Conservation (phyloP, 1,284 basidiomycete species). For the Apiotrichum gamsii region DNA sequence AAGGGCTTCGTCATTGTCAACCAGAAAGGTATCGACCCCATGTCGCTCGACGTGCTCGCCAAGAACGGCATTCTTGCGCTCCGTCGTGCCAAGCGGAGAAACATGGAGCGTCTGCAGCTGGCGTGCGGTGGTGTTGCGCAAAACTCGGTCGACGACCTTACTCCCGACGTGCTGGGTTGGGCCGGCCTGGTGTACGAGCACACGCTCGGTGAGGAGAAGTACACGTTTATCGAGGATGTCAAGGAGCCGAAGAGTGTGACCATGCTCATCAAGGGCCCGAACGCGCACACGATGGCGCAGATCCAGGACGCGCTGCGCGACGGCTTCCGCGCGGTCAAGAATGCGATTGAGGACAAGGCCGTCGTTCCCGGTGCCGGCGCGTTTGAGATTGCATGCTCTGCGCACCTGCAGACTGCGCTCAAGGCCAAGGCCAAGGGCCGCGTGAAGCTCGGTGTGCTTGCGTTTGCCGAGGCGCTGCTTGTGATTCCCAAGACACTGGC, state of each 20-base stretch:
- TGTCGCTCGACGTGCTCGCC: conserved; percentile 90
- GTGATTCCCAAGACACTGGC: conserved; percentile 96
- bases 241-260: conserved; percentile 95
- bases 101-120: conserved; percentile 92
- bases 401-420: conserved; percentile 65
- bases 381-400: conserved; percentile 91
- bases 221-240: conserved; percentile 95
- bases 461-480: conserved; percentile 90
- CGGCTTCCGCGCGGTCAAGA: conserved; percentile 93
- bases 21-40: conserved; percentile 98
- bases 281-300: conserved; percentile 91
- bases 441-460: conserved; percentile 94
- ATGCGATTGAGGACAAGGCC: conserved; percentile 83
- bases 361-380: conserved; percentile 94
- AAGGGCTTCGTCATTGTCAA: conserved; percentile 96
- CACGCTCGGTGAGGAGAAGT: conserved; percentile 98
- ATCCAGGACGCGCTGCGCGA: conserved; percentile 96
- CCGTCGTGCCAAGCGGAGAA: conserved; percentile 90
- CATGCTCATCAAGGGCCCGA: conserved; percentile 94
- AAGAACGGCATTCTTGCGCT: conserved; percentile 96
- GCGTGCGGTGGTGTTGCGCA: conserved; percentile 92
- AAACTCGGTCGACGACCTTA: conserved; percentile 95
- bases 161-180: conserved; percentile 86
- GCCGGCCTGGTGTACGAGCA: conserved; percentile 99
- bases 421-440: conserved; percentile 91